These are phyloP conservation scores for Anthracocystis panici-leucophaei DNA, from an alignment of 1,284 basidiomycete species.

Conservation along the genomic window DNA sequence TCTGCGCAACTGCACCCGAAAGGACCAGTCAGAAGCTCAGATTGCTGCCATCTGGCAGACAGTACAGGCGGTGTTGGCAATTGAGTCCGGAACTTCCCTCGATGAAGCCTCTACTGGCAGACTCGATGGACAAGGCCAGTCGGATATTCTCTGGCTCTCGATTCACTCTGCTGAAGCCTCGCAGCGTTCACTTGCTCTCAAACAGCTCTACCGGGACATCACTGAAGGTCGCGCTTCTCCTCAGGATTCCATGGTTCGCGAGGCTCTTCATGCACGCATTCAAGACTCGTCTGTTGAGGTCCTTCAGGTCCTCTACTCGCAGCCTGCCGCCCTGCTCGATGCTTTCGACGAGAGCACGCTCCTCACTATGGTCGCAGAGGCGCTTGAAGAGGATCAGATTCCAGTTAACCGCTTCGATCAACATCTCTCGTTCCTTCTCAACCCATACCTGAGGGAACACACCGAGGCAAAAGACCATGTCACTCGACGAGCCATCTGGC, in stretches of 20 bases:
- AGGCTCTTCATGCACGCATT: constrained; percentile 56
- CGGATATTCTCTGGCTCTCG: constrained; percentile 59
- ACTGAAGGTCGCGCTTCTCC: constrained; percentile 23
- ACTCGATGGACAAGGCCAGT: constrained; percentile 21
- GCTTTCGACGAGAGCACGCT: constrained; percentile 39
- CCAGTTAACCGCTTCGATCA: constrained; percentile 26
- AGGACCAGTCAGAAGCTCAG: constrained; percentile 34
- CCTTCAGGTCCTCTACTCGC: constrained; percentile 49
- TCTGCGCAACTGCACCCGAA: constrained; percentile 35
- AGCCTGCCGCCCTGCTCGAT: constrained; percentile 30
- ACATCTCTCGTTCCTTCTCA: constrained; percentile 43
- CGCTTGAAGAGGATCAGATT: constrained; percentile 23
- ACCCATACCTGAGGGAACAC: constrained; percentile 24
- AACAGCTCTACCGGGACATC: constrained; percentile 51
- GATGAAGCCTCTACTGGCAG: constrained; percentile 25
- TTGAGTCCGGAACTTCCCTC: constrained; percentile 46
- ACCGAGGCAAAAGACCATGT: constrained; percentile 18
- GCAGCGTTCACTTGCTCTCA: constrained; percentile 51
- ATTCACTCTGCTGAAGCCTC: constrained; percentile 58
- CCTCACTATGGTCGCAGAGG: constrained; percentile 40
- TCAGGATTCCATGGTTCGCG: constrained; percentile 55
- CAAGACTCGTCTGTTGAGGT: constrained; percentile 50
- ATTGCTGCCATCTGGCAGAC: constrained; percentile 49
- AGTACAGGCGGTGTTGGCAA: constrained; percentile 49
- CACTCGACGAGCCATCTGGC: constrained; percentile 40